Percentiles rank a stretch among this genome's conserved stretches.
These are phyloP conservation scores for Penstemon newberryi DNA, from an alignment of 257 asterid species.

Conservation along the genomic window DNA sequence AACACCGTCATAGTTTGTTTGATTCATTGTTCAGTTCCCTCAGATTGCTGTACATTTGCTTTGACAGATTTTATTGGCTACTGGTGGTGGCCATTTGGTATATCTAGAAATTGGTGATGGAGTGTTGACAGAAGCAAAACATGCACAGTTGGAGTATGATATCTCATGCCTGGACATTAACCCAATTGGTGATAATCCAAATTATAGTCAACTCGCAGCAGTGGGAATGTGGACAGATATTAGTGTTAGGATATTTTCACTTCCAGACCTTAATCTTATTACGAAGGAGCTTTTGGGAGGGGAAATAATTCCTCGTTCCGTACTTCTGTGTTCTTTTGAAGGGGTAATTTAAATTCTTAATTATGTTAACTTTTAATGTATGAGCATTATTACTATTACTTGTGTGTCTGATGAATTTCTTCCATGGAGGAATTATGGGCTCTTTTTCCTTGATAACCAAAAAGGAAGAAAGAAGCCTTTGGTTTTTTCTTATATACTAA, in stretches of 20 bases:
- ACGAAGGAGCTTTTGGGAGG: constrained; percentile 95
- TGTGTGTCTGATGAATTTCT: not conserved
- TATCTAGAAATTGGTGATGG: constrained; percentile 97
- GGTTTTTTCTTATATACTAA: not conserved
- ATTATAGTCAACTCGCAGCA: constrained; percentile 80
- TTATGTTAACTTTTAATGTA: not conserved
- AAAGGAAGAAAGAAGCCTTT: not conserved
- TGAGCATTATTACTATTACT: not conserved
- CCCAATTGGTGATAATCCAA: constrained; percentile 86
- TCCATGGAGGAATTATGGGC: constrained; percentile 5
- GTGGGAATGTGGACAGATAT: constrained; percentile 99
- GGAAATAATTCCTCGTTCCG: constrained; percentile 98
- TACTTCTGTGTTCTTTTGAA: constrained; percentile 87
- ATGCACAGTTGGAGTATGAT: constrained; percentile 81
- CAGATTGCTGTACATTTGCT: constrained; percentile 22
- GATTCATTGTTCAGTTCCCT: constrained; percentile 27
- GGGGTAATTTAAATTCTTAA: constrained; percentile 64
- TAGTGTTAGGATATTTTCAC: constrained; percentile 74
- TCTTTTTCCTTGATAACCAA: not conserved
- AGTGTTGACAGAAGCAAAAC: constrained; percentile 64
- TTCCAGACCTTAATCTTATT: constrained; percentile 83
- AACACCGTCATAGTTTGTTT: constrained; percentile 5
- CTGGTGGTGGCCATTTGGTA: constrained; percentile 95
- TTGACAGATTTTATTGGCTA: constrained; percentile 86
- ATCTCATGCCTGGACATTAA: constrained; percentile 95